Conservation (phyloP, 225 moss, liverwort and hornwort species). For the Physcomitrium patens region DNA sequence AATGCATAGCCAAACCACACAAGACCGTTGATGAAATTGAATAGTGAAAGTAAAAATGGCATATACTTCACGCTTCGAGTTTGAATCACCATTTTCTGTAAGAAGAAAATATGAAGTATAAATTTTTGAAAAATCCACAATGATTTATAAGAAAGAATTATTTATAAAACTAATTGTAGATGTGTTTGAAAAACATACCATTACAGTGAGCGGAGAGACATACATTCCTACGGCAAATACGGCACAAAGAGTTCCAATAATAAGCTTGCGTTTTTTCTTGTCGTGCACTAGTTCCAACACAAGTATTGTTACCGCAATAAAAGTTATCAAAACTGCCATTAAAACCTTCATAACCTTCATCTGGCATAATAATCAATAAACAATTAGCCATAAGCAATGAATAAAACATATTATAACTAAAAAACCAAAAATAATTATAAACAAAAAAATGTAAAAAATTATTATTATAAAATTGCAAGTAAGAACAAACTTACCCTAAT, state of each 20-base stretch:
- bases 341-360: constrained; percentile 59
- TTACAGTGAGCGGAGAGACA: constrained; percentile 63
- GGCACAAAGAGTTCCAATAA: constrained; percentile 67
- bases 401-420: neutral
- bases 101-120: neutral
- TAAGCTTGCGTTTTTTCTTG: constrained; percentile 46
- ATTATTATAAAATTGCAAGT: neutral
- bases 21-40: constrained; percentile 69
- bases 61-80: constrained; percentile 77
- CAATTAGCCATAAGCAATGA: neutral
- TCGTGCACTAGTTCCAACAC: constrained; percentile 45
- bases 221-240: constrained; percentile 75
- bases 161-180: neutral
- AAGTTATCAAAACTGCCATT: constrained; percentile 39
- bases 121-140: too few relatives aligned
- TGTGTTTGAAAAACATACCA: constrained; percentile 43
- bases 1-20: constrained; percentile 78
- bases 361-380: constrained; percentile 16
- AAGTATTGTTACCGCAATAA: constrained; percentile 36
- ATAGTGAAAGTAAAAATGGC: constrained; percentile 72
- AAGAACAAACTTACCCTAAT: constrained; percentile 40
- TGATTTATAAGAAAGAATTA: neutral
- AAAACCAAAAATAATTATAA: neutral
- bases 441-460: neutral
- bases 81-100: constrained; percentile 65